Evolutionary conservation across 352 stramenopile genomes (phyloP), one percentile per base, ranked within the genome.

Genomic region (Globisporangium okanoganense): DNA sequence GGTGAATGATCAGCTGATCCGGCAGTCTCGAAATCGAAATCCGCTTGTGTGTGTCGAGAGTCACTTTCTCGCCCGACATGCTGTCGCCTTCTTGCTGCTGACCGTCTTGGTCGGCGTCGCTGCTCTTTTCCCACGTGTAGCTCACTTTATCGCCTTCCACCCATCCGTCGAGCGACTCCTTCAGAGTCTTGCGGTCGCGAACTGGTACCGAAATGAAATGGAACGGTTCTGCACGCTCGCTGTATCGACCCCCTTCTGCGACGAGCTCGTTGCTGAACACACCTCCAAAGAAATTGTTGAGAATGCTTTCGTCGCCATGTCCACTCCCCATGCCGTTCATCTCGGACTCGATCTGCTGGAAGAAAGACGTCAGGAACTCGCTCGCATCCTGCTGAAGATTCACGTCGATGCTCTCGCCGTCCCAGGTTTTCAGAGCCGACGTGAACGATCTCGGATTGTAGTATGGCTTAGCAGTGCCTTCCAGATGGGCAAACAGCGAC

Each of bases 291-390:
- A 90, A 90, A 2, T 75, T 81, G 61, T 92, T 86, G 12, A 98
- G 66, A 16, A 95, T 76, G 61, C 87, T 92, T 44, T 97, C 88
- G 55, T 88, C 73, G 45, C 65, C 76, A n/a, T 67, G 59, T 16
- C 69, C 66, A 33, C 69, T 67, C 62, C 51, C 66, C 38, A 81
- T 76, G n/a, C 84, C 83, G 51, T 95, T 95, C 83, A 94, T 92
- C 57, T 95, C 87, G 3, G 85, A 93, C 71, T 97, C 87, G 24
- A 97, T 82, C 62, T 97, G 86, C 64, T 97, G 88, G 56, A 98
- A 95, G 52, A 98, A 97, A n/a, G 84, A 90, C 1, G 90, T 94
- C 36, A 98, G 65, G 62, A 98, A 98, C 70, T 98, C 93, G 35
- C 87, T 96, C 3, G 92, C 93, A 60, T 98, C 93, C 67, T 98